Conservation (phyloP, 2,329 filamentous ascomycete species). For the Alternaria alternata region DNA sequence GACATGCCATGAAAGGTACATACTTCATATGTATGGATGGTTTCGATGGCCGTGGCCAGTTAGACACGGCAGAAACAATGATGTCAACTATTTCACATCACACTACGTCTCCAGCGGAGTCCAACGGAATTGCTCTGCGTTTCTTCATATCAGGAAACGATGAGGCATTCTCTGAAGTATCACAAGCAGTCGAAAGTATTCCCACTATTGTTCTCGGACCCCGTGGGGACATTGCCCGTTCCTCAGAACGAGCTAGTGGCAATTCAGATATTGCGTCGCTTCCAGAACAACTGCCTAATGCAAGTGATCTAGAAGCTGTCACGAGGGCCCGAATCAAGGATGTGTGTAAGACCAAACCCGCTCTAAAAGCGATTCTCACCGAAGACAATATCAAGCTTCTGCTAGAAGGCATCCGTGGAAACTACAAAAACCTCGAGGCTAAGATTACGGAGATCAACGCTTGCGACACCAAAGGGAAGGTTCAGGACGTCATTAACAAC, state of each 20-base stretch:
- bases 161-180: neutral
- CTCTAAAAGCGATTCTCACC: slow-evolving; percentile 14
- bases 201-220: neutral
- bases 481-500: slow-evolving; percentile 22
- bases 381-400: slow-evolving; percentile 22
- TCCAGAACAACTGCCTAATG: neutral
- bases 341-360: slow-evolving; percentile 16
- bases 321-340: slow-evolving; percentile 13
- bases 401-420: slow-evolving; percentile 18
- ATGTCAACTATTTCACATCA: neutral
- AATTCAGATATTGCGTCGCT: neutral
- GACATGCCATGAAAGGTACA: slow-evolving; percentile 18
- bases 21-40: slow-evolving; percentile 27
- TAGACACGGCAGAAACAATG: neutral
- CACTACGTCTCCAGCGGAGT: neutral
- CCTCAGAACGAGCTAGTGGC: neutral
- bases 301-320: slow-evolving; percentile 14
- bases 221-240: neutral
- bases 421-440: slow-evolving; percentile 19
- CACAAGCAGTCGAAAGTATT: neutral
- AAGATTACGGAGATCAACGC: slow-evolving; percentile 24
- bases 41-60: slow-evolving; percentile 4
- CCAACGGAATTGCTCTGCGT: neutral
- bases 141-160: slow-evolving; percentile 1
- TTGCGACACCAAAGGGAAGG: slow-evolving; percentile 24